phyloP scores from a whole-genome alignment of 1,139 yeast species.

The Saccharomyces pastorianus region DNA sequence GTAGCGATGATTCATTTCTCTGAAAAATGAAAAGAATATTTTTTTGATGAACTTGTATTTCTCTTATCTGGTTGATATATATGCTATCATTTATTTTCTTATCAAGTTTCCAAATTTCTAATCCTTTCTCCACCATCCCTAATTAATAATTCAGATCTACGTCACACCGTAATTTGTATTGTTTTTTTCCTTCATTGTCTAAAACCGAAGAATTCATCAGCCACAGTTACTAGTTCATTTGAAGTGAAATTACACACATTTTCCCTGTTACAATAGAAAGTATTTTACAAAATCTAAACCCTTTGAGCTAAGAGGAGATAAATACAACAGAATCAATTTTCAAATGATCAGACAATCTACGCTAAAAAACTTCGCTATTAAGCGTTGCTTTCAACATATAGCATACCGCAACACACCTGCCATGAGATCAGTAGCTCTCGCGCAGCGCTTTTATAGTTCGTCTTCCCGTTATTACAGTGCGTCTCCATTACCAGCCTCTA shows the following conservation, averaged over 20 bases:
- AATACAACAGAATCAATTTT: background rate
- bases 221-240: background rate
- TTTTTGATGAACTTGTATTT: conserved; percentile 1
- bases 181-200: background rate
- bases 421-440: conserved; percentile 2
- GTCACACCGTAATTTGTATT: background rate
- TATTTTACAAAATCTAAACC: background rate
- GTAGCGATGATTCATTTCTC: background rate
- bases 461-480: conserved; percentile 11
- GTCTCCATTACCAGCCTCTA: conserved; percentile 2
- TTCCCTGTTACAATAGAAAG: background rate
- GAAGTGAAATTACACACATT: background rate
- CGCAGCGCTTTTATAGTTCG: conserved; percentile 12
- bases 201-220: background rate
- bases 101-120: background rate
- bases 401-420: conserved; percentile 3
- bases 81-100: background rate
- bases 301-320: background rate
- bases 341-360: conserved; percentile 18
- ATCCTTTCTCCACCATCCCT: background rate
- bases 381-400: conserved; percentile 10
- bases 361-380: conserved; percentile 10
- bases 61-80: background rate
- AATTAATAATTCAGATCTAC: background rate
- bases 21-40: background rate